Conservation (phyloP, 768 basidiomycete genomes). For the Russula ochroleuca region DNA sequence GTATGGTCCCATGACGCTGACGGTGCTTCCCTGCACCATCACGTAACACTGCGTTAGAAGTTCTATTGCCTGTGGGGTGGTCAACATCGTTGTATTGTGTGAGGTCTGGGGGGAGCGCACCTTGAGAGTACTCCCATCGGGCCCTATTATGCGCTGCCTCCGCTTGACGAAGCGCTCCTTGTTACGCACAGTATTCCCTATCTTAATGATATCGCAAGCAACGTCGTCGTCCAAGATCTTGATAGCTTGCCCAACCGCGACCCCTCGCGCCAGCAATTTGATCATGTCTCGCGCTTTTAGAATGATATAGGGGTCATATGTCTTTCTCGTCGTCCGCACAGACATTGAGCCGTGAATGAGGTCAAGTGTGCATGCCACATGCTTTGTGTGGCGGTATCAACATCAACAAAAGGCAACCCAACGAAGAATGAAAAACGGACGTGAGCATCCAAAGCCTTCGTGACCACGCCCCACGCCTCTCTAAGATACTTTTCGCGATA, state of each 20-base stretch:
- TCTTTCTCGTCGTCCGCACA: slow-evolving; percentile 93
- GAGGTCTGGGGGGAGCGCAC: slow-evolving; percentile 40
- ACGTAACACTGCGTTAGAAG: slow-evolving; percentile 95
- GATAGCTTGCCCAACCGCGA: slow-evolving; percentile 76
- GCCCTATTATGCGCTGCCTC: slow-evolving; percentile 93
- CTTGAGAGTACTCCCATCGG: slow-evolving; percentile 95
- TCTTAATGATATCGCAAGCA: slow-evolving; percentile 98
- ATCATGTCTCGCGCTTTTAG: slow-evolving; percentile 95
- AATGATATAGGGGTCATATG: slow-evolving; percentile 93
- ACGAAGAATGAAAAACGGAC: slow-evolving; percentile 39
- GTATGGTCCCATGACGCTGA: slow-evolving; percentile 96
- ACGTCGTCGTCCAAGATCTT: slow-evolving; percentile 87
- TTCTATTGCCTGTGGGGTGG: slow-evolving; percentile 75
- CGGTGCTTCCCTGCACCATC: slow-evolving; percentile 96
- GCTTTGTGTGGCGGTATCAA: slow-evolving; percentile 43
- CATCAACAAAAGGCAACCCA: background rate
- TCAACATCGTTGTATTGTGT: background rate
- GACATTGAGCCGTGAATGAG: slow-evolving; percentile 97
- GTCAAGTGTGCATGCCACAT: slow-evolving; percentile 87
- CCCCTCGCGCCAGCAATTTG: slow-evolving; percentile 91
- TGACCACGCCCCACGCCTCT: slow-evolving; percentile 92
- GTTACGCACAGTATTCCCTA: slow-evolving; percentile 88
- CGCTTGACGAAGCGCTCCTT: slow-evolving; percentile 97
- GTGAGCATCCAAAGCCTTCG: slow-evolving; percentile 74
- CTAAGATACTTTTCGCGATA: slow-evolving; percentile 96